Percentiles rank a stretch among this genome's conserved stretches.
phyloP scores from a whole-genome alignment of 1,284 basidiomycete species.

The Ganoderma meredithae region DNA sequence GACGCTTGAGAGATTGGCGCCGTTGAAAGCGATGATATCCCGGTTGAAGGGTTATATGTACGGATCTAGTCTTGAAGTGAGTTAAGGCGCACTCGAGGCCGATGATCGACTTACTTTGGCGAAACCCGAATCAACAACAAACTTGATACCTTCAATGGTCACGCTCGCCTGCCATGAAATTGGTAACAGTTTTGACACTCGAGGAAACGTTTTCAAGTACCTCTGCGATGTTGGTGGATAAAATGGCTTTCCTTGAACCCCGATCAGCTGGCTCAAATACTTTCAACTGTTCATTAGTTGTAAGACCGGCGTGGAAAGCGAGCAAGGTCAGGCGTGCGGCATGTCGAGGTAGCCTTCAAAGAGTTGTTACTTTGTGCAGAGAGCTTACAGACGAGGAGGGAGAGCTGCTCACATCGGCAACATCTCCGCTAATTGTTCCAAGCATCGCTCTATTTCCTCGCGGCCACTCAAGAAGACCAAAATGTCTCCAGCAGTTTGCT shows the following conservation, averaged over 20 bases:
- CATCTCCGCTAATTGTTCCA: slow-evolving; percentile 84
- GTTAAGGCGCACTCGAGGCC: not conserved
- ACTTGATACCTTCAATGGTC: slow-evolving; percentile 95
- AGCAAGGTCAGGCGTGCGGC: slow-evolving; percentile 70
- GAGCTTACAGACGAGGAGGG: slow-evolving; percentile 22
- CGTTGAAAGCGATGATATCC: slow-evolving; percentile 83
- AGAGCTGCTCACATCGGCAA: slow-evolving; percentile 66
- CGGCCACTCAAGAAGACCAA: slow-evolving; percentile 96
- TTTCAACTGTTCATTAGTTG: slow-evolving; percentile 84
- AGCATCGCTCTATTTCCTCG: slow-evolving; percentile 92
- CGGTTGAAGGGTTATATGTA: slow-evolving; percentile 83
- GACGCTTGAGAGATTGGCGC: slow-evolving; percentile 86
- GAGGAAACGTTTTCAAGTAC: slow-evolving; percentile 46
- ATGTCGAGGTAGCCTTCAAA: slow-evolving; percentile 73
- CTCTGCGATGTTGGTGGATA: slow-evolving; percentile 97
- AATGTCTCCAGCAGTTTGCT: slow-evolving; percentile 87
- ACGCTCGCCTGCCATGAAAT: slow-evolving; percentile 81
- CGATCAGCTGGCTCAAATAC: slow-evolving; percentile 83
- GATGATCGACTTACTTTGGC: slow-evolving; percentile 78
- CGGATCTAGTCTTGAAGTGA: slow-evolving; percentile 64
- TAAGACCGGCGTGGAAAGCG: slow-evolving; percentile 89
- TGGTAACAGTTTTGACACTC: not conserved
- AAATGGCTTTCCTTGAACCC: slow-evolving; percentile 88
- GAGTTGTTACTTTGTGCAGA: slow-evolving; percentile 10
- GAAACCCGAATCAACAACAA: slow-evolving; percentile 95